Base-by-base conservation (phyloP, 371 early-diverging fungal species). In the Smittium culicis region DNA sequence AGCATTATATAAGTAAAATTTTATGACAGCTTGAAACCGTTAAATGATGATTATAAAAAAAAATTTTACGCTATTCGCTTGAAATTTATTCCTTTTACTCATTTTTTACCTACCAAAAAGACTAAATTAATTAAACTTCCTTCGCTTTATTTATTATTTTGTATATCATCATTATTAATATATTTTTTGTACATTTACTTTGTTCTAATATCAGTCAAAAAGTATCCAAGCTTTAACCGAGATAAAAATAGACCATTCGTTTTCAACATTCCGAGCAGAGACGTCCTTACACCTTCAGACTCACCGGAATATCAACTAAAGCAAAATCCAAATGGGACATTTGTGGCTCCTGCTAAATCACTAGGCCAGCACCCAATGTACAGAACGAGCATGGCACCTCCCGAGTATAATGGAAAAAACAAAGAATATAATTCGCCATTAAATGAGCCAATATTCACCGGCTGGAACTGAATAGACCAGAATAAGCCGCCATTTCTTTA, bases 281-380 rank as follows among this genome's bases (percentile, higher is more conserved):
- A 62, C 30, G 32, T 34, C 20, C 20, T 34, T 2, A 54, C 34
- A 1, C 34, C 34, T 3, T 34, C 34, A 8, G 65, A 35, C n/a
- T 35, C 35, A 5, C 33, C 35, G 30, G 27, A 14, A 14, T 3
- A 11, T 16, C 5, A 25, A 11, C 25, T 57, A 25, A 57, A 25
- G 27, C 5, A 11, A 45, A 11, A 5, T 45, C 5, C 20, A 3
- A 5, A 20, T 16, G 27, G 5, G 24, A 11, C 5, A 25, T 57
- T n/a, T 25, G 11, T 5, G 8, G 27, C 27, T 16, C 14, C 32
- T 11, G 30, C 17, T 2, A 29, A 64, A 25, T 16, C 65, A 5
- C 35, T 64, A 2, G 35, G 65, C 35, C 34, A 64, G 32, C 33
- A 64, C 27, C 65, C 65, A 34, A 64, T 64, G 65, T 64, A 45